Evolutionary conservation across 139 green algal genomes (phyloP).

Genomic region (Coccomyxa sp.): DNA sequence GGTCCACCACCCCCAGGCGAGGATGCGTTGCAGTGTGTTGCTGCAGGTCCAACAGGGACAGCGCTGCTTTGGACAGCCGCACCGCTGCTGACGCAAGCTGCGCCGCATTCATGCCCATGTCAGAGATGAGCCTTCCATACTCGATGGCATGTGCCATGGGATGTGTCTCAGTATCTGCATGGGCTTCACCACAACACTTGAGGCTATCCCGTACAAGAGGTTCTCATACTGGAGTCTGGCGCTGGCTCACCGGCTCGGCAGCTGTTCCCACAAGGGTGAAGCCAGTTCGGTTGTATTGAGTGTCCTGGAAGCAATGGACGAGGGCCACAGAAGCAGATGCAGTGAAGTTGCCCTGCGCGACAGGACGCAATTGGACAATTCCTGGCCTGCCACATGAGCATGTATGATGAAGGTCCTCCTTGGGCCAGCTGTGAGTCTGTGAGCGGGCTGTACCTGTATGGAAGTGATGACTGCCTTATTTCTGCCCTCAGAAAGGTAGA

Average conservation of each 20-base stretch:
- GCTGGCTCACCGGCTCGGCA: neutral
- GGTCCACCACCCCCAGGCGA: constrained; percentile 71
- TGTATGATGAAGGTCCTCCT: too few relatives aligned
- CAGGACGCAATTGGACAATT: neutral
- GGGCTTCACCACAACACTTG: too few relatives aligned
- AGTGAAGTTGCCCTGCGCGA: constrained; percentile 6
- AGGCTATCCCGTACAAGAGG: too few relatives aligned
- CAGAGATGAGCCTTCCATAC: too few relatives aligned
- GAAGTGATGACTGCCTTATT: constrained; percentile 25
- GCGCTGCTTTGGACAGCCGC: constrained; percentile 33
- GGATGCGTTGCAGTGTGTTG: constrained; percentile 64
- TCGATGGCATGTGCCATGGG: too few relatives aligned
- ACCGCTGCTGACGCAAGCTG: constrained; percentile 35
- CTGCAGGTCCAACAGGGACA: constrained; percentile 70
- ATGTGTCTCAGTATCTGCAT: too few relatives aligned
- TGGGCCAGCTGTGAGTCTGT: too few relatives aligned
- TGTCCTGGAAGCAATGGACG: constrained; percentile 57
- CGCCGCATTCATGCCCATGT: neutral
- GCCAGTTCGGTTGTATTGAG: constrained; percentile 67
- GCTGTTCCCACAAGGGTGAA: constrained; percentile 49
- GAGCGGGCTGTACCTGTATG: constrained; percentile 40
- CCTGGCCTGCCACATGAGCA: neutral
- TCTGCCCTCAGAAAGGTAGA: constrained; percentile 62
- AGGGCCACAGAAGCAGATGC: constrained; percentile 12
- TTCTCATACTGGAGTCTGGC: too few relatives aligned